Conservation (phyloP, 192 early-diverging fungal genomes). For the Linnemannia exigua region DNA sequence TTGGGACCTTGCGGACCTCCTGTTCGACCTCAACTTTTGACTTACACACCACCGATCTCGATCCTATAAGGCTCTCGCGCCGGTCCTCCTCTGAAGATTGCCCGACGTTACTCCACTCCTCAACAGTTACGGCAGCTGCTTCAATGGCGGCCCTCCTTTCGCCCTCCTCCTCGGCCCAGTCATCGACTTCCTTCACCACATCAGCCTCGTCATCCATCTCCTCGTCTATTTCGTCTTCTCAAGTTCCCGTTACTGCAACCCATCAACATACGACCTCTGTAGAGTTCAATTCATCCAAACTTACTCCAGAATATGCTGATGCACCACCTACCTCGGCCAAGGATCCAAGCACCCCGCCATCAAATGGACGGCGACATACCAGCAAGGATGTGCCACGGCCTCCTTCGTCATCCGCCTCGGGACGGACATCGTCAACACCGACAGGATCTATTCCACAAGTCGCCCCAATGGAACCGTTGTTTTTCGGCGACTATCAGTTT, state of each 20-base stretch:
- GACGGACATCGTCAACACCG: not conserved
- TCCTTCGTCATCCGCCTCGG: not conserved
- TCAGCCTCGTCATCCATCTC: constrained; percentile 14
- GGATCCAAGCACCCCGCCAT: not conserved
- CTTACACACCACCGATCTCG: not conserved
- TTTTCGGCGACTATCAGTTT: constrained; percentile 51
- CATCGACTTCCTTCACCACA: constrained; percentile 29
- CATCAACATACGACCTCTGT: not conserved
- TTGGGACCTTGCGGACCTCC: constrained; percentile 9
- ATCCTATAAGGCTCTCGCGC: constrained; percentile 16
- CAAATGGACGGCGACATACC: not conserved
- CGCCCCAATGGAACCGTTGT: constrained; percentile 17
- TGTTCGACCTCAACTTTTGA: constrained; percentile 24
- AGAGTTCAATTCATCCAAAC: not conserved
- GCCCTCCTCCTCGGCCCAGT: constrained; percentile 33
- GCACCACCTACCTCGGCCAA: not conserved
- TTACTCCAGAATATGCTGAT: not conserved
- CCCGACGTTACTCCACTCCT: constrained; percentile 8
- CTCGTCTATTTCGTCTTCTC: constrained; percentile 8
- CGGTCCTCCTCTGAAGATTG: constrained; percentile 44
- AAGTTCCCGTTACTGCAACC: not conserved
- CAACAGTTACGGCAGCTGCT: not conserved
- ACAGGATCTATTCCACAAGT: not conserved
- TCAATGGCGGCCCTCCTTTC: constrained; percentile 13
- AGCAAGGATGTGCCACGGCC: not conserved